These are phyloP conservation scores for Lithospermum erythrorhizon DNA, from an alignment of 257 asterid species.

Conservation along the genomic window DNA sequence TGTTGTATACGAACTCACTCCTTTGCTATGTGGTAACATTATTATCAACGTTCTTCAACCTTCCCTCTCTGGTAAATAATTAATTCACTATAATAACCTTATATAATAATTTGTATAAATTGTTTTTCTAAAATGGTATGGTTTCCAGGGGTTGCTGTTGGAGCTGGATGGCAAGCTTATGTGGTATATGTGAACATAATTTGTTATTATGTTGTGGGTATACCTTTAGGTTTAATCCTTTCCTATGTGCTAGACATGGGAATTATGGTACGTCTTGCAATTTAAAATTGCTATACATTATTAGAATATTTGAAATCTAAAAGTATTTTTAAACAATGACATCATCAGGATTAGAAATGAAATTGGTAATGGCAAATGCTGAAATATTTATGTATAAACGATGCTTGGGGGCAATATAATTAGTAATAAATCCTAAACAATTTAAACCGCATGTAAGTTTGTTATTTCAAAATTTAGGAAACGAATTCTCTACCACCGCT, in stretches of 20 bases:
- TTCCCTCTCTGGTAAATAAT: constrained; percentile 32
- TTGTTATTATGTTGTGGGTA: constrained; percentile 35
- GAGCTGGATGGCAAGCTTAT: constrained; percentile 53
- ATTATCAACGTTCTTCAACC: constrained; percentile 29
- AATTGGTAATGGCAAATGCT: background rate
- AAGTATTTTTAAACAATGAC: background rate
- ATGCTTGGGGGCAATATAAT: too few relatives aligned
- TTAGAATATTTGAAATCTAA: background rate
- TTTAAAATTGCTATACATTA: background rate
- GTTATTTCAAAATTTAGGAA: too few relatives aligned
- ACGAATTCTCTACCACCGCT: too few relatives aligned
- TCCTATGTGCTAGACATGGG: constrained; percentile 32
- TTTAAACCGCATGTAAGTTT: too few relatives aligned
- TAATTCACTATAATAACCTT: background rate
- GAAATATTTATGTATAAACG: too few relatives aligned
- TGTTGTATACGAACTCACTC: constrained; percentile 37
- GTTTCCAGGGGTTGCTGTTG: constrained; percentile 35
- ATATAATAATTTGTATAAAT: background rate
- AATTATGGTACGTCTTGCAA: constrained; percentile 16
- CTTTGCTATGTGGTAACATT: constrained; percentile 35
- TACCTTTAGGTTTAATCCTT: constrained; percentile 30
- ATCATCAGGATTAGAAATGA: background rate
- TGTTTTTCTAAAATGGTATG: background rate
- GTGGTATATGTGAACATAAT: constrained; percentile 30
- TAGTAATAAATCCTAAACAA: too few relatives aligned